Evolutionary conservation across 345 rosid species (phyloP), one percentile per base, ranked within the genome.

Genomic region (Arabidopsis suecica): DNA sequence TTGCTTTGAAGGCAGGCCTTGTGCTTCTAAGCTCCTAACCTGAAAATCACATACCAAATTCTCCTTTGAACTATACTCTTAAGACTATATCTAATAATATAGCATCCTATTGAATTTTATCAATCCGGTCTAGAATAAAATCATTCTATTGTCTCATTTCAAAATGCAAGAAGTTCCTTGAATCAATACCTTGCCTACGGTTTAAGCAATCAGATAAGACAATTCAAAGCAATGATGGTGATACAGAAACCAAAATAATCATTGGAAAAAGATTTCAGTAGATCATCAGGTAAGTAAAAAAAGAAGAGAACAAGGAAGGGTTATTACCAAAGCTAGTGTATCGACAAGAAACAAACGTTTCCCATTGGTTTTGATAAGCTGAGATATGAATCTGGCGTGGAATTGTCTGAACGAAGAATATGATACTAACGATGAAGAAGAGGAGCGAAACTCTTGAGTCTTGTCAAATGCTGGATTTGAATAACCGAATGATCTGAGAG

Each of bases 1-100:
- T 76, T 95, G 96, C 78, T 87, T 90, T n/a, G 96, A 85, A 7
- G 99, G 96, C 61, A 92, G 75, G 7, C 93, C 96, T 79, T 92
- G 82, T 3, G 91, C 87, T 81, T 95, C 99, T 37, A 92, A 83
- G 63, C 86, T 79, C 83, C 96, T 86, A 63, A 92, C 98, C 97
- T 95, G 82, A 16, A 72, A 3, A 74, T 5, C 30, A 54, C 25
- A 77, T 72, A 49, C 68, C 60, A 44, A 63, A 25, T 16, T 33
- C 68, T 32, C 37, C 61, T 38, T 30, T 68, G 7, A 20, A 32
- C n/a, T 25, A 32, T 13, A 34, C 77, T 2, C n/a, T 8, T 13
- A 13, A 36, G 32, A 68, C 57, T 32, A 41, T 48, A 66, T 32
- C 44, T 50, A 40, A 54, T 6, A 28, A 6, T 16, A 34, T 22